A percentile compares a stretch with the other conserved stretches of the same genome.
phyloP scores from a whole-genome alignment of 306 rosid species.

The Lathyrus aphaca region DNA sequence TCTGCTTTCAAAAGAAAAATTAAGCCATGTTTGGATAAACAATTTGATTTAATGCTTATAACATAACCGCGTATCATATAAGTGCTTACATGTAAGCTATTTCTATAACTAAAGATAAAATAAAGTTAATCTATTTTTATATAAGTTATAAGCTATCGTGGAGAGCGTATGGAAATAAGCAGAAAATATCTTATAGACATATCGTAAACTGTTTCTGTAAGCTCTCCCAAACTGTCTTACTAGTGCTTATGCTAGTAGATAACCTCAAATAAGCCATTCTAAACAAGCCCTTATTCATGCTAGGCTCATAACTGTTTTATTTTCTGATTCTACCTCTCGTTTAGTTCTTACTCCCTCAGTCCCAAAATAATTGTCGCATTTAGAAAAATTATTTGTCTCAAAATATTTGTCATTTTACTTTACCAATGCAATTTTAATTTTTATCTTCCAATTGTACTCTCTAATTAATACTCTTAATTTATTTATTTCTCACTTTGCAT shows the following conservation, averaged over 20 bases:
- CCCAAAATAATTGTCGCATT: no score
- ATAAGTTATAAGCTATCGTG: neutral
- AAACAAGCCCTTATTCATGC: neutral
- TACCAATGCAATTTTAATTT: no score
- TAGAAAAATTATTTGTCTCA: no score
- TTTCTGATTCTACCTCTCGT: neutral
- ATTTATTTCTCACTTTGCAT: no score
- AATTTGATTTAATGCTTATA: neutral
- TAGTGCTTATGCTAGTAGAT: neutral
- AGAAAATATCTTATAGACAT: neutral
- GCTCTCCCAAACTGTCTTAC: neutral
- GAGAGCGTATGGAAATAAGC: neutral
- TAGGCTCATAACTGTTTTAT: conserved; percentile 2
- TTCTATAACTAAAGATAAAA: neutral
- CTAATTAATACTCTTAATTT: no score
- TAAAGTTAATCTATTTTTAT: neutral
- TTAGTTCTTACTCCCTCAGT: neutral
- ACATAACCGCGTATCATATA: neutral
- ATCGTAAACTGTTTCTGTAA: neutral
- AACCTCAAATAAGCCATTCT: neutral
- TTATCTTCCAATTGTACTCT: no score
- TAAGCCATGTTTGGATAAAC: neutral
- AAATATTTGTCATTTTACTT: no score
- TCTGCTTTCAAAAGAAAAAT: neutral
- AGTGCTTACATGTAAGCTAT: neutral